Evolutionary conservation across 1,284 basidiomycete species (phyloP).

Genomic region (Phenoliferia sp.): DNA sequence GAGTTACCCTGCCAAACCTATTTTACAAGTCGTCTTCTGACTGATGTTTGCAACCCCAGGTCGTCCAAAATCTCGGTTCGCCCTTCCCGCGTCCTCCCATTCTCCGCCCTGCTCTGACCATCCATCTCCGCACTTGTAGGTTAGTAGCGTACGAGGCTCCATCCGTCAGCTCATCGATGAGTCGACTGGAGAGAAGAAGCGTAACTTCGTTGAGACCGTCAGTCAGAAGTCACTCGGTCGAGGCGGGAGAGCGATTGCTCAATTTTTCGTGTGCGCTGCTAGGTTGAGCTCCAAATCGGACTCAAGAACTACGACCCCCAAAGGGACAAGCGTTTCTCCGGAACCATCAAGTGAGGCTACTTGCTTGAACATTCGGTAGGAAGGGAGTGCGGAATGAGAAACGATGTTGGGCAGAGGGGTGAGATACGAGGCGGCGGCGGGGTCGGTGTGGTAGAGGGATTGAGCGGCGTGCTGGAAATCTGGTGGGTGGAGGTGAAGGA

Average conservation of each 20-base stretch:
- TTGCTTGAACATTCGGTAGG: neutral
- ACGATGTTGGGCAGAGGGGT: no score
- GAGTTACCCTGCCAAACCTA: neutral
- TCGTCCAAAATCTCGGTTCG: neutral
- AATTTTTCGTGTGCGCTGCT: neutral
- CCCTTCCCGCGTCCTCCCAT: neutral
- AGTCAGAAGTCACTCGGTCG: neutral
- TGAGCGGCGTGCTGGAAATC: neutral
- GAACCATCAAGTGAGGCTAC: constrained; percentile 75
- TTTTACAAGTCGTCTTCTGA: neutral
- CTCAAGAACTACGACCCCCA: constrained; percentile 98
- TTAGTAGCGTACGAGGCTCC: constrained; percentile 92
- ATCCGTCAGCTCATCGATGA: constrained; percentile 76
- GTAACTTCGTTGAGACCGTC: constrained; percentile 83
- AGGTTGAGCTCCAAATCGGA: constrained; percentile 86
- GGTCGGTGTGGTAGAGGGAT: neutral
- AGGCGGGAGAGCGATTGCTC: neutral
- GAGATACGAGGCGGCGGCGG: no score
- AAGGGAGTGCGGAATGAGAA: no score
- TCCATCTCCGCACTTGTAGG: constrained; percentile 57
- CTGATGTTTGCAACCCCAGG: neutral
- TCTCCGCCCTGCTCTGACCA: neutral
- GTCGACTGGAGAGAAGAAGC: constrained; percentile 73
- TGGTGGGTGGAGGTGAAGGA: neutral
- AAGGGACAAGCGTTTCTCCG: constrained; percentile 94